Evolutionary conservation across 2,329 filamentous ascomycete genomes (phyloP), one percentile per base, ranked within the genome.

Genomic region (Clonostachys chloroleuca): DNA sequence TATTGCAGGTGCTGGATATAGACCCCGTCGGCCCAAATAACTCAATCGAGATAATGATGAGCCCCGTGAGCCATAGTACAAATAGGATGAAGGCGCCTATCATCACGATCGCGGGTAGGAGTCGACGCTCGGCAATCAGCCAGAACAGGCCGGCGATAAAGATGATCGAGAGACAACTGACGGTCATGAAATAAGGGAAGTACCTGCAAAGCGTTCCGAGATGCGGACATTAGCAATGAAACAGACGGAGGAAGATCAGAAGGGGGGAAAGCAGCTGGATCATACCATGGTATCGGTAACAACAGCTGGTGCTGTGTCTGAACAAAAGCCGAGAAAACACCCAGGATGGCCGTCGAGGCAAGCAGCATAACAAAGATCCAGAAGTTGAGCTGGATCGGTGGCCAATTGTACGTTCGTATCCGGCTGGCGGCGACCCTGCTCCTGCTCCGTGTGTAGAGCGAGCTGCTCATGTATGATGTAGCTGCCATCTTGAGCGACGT

Each of bases 351-450:
- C 46, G 73, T 69, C 6, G 79, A 75, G 2, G 80, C 74, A 5
- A 81, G 69, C 12, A 86, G 68, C 77, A 86, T 85, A 54, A 85
- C 68, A 44, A 86, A 68, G 59, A 86, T 80, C 81, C 83, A 86
- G 44, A 86, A 65, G 59, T 85, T 85, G 49, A 87, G 72, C 63
- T 84, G 79, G 47, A 81, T 63, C n/a, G 80, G 79, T 16, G 83
- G 83, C 83, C 83, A 87, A 67, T 82, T 81, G 70, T 86, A 87
- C 40, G 75, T 76, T 58, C 79, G 77, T 5, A 82, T 62, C 53
- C 70, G 66, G 44, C 61, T 72, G 50, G 68, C 58, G 37, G 69
- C 55, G 47, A 42, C 49, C 14, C 40, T 30, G 43, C 44, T 40
- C n/a, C 43, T 37, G 10, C 68, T 68, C 40, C 70, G 69, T 49